Percentiles rank a stretch among this genome's conserved stretches.
Evolutionary conservation across 306 rosid genomes (phyloP).

Genomic region (Dryas drummondii): DNA sequence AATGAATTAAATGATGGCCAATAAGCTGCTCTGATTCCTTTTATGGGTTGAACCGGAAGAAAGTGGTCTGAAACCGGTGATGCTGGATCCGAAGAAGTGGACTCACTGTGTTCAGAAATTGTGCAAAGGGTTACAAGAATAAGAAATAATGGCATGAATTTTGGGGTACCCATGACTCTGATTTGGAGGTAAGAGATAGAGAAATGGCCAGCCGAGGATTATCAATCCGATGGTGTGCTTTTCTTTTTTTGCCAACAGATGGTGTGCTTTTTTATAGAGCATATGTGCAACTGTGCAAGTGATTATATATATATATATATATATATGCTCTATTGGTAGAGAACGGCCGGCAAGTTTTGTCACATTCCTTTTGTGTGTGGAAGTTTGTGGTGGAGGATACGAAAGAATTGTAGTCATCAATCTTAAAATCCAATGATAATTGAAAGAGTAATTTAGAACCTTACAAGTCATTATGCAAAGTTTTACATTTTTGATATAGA

Average conservation of each 20-base stretch:
- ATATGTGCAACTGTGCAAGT: not conserved
- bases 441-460: too few relatives aligned
- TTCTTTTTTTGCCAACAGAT: too few relatives aligned
- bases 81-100: too few relatives aligned
- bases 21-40: slow-evolving; percentile 62
- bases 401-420: too few relatives aligned
- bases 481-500: too few relatives aligned
- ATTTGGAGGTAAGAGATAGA: not conserved
- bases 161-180: not conserved
- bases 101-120: too few relatives aligned
- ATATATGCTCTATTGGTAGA: not conserved
- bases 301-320: not conserved
- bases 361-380: not conserved
- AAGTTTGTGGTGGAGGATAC: not conserved
- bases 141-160: slow-evolving; percentile 1
- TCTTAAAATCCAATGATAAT: too few relatives aligned
- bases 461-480: too few relatives aligned
- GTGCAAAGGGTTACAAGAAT: not conserved
- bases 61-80: too few relatives aligned
- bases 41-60: not conserved
- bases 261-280: not conserved
- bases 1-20: slow-evolving; percentile 52
- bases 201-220: not conserved
- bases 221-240: not conserved
- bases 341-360: not conserved